These are phyloP conservation scores for Hymenoscyphus occultus DNA, from an alignment of 2,329 filamentous ascomycete species.

Conservation along the genomic window DNA sequence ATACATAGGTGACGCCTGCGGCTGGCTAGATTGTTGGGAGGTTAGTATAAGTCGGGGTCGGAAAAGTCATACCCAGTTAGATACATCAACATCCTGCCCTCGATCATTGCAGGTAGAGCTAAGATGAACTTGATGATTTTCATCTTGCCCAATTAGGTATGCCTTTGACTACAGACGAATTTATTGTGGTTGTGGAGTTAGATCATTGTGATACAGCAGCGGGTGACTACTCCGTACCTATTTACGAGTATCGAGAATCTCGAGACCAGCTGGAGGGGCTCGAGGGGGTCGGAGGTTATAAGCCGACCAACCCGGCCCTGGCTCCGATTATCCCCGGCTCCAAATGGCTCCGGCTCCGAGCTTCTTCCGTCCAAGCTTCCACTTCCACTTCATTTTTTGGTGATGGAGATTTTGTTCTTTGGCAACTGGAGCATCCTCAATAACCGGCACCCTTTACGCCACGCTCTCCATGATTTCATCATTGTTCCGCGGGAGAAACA, in stretches of 20 bases:
- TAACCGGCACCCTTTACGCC: background rate
- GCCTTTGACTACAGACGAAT: no score
- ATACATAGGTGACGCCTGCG: no score
- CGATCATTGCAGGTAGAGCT: background rate
- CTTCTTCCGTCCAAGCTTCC: background rate
- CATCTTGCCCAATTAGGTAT: background rate
- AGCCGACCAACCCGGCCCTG: background rate
- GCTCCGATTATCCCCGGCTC: no score
- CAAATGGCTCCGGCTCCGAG: background rate
- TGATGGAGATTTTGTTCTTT: background rate
- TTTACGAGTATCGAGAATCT: background rate
- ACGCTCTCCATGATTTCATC: constrained; percentile 11
- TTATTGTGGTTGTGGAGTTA: no score
- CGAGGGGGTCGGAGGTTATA: background rate
- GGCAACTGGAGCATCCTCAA: background rate
- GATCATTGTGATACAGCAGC: no score
- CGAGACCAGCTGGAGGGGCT: background rate
- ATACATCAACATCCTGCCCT: constrained; percentile 9
- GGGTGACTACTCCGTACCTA: no score
- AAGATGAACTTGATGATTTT: background rate
- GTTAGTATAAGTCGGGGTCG: no score
- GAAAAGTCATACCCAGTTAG: constrained; percentile 7
- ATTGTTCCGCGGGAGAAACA: constrained; percentile 10
- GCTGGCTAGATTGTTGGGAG: no score
- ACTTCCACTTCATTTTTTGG: background rate